Conservation (phyloP, 306 rosid species). For the Sesbania bispinosa region DNA sequence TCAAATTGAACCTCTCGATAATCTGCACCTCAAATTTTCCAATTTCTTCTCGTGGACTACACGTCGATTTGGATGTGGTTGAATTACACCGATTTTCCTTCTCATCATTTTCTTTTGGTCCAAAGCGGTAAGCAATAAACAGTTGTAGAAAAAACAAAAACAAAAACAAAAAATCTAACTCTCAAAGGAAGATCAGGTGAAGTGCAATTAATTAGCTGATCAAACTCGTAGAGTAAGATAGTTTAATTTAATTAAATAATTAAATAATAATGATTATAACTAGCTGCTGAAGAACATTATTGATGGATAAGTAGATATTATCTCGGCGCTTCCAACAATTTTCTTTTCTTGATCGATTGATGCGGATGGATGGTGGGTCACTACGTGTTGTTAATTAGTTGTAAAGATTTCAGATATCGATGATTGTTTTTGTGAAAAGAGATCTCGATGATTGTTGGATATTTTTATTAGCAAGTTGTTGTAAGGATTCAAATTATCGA, state of each 20-base stretch:
- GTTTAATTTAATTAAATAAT: not conserved
- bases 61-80: constrained; percentile 22
- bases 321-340: not conserved
- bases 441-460: not conserved
- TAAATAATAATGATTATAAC: too few species aligned
- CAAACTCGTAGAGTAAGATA: not conserved
- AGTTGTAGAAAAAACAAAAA: too few species aligned
- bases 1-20: constrained; percentile 18
- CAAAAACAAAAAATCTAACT: not conserved
- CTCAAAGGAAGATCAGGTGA: not conserved
- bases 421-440: too few species aligned
- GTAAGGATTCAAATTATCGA: not conserved
- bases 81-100: not conserved
- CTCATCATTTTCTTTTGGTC: not conserved
- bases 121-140: not conserved
- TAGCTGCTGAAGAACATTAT: not conserved
- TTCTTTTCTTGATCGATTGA: not conserved
- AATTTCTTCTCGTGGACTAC: not conserved
- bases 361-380: constrained; percentile 20
- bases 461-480: not conserved
- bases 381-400: not conserved
- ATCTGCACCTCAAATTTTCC: not conserved
- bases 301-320: not conserved
- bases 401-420: not conserved
- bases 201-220: not conserved